These are phyloP conservation scores for Isoetes taiwanensis DNA, from an alignment of 75 land plant species.

Conservation along the genomic window DNA sequence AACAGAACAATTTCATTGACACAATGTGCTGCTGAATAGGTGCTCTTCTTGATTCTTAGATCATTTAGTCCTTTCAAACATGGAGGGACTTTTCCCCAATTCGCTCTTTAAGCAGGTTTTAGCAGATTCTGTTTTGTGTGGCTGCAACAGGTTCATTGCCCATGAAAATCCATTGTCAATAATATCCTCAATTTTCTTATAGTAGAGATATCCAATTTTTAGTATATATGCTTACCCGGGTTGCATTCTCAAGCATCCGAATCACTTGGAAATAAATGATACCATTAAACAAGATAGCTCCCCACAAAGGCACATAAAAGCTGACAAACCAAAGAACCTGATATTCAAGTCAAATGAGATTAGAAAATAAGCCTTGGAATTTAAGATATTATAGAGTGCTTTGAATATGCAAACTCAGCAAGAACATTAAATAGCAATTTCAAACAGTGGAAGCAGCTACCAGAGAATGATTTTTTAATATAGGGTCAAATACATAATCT, in stretches of 20 bases:
- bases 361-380: not conserved
- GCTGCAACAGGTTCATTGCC: no score
- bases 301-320: constrained; percentile 91
- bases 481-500: no score
- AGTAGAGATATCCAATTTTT: no score
- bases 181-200: no score
- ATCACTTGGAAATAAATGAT: constrained; percentile 85
- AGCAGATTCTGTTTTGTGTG: no score
- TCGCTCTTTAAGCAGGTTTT: no score
- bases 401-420: not conserved
- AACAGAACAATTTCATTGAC: no score
- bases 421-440: not conserved
- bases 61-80: no score
- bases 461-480: not conserved
- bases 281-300: constrained; percentile 86
- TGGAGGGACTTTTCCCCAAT: no score
- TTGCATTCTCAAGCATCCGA: constrained; percentile 85
- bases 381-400: not conserved
- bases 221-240: constrained; percentile 64
- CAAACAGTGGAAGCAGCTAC: not conserved
- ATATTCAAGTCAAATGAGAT: not conserved
- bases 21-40: no score
- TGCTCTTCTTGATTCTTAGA: no score
- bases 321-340: constrained; percentile 82
- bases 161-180: no score